phyloP scores from a whole-genome alignment of 1,139 yeast species.

The Hyphopichia fennica region DNA sequence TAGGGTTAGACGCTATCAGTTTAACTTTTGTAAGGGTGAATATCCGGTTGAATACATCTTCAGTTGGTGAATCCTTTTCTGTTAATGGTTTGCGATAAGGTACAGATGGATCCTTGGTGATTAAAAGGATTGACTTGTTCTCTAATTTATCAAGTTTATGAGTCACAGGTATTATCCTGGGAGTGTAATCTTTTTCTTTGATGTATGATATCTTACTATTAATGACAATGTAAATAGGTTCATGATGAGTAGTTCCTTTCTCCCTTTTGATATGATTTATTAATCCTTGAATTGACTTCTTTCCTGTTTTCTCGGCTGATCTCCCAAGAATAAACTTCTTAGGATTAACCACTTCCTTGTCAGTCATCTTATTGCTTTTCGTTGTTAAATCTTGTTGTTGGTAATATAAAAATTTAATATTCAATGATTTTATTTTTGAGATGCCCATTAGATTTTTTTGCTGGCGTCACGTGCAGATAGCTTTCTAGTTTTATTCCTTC shows the following conservation, averaged over 20 bases:
- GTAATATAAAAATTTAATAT: neutral
- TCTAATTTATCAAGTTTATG: conserved; percentile 48
- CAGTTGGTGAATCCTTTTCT: conserved; percentile 52
- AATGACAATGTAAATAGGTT: conserved; percentile 51
- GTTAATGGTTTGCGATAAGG: conserved; percentile 50
- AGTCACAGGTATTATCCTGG: conserved; percentile 65
- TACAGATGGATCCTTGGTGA: conserved; percentile 69
- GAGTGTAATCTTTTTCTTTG: conserved; percentile 54
- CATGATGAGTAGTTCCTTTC: conserved; percentile 18
- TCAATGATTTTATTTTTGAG: neutral
- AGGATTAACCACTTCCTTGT: neutral
- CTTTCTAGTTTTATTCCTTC: neutral
- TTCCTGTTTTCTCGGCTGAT: conserved; percentile 21
- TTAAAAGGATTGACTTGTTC: conserved; percentile 52
- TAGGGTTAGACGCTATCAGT: conserved; percentile 43
- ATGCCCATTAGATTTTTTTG: neutral
- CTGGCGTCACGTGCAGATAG: neutral
- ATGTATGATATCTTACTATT: conserved; percentile 53
- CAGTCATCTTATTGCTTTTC: neutral
- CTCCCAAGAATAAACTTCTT: conserved; percentile 17
- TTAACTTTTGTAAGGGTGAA: conserved; percentile 57
- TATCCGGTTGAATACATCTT: conserved; percentile 58
- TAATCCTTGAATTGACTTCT: conserved; percentile 24
- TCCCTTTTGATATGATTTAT: conserved; percentile 23
- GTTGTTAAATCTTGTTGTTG: neutral